Percentiles rank a stretch among this genome's conserved stretches.
Conservation (phyloP, 2,329 filamentous ascomycete species). For the Epicoccum nigrum region DNA sequence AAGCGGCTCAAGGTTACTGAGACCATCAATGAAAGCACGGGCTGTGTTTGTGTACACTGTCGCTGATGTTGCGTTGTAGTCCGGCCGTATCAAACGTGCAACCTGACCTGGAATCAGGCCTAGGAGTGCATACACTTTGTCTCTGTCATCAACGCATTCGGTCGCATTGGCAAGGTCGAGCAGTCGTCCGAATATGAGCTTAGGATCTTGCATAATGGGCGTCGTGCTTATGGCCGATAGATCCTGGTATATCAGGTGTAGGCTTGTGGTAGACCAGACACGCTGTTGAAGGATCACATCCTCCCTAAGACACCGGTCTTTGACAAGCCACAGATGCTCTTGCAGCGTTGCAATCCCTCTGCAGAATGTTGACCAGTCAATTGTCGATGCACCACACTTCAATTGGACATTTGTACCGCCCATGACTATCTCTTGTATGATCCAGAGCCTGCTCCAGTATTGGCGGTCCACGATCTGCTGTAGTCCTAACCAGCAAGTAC, state of each 20-base stretch:
- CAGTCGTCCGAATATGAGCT: conserved; percentile 1
- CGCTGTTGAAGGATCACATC: neutral
- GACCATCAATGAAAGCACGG: neutral
- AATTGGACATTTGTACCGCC: neutral
- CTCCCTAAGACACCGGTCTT: neutral
- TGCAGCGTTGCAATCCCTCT: conserved; percentile 3
- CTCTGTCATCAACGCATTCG: neutral
- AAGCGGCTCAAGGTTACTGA: conserved; percentile 7
- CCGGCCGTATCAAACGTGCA: neutral
- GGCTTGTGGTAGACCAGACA: neutral
- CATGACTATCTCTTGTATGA: conserved; percentile 16
- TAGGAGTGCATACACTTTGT: conserved; percentile 12
- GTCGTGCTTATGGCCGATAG: neutral
- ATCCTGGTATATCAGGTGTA: neutral
- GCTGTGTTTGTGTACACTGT: neutral
- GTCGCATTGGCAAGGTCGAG: conserved; percentile 8
- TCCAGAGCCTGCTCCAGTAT: conserved; percentile 16
- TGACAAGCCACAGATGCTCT: conserved; percentile 8
- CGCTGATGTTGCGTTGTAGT: neutral
- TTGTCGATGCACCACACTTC: neutral
- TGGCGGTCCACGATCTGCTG: conserved; percentile 5
- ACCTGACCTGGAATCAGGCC: neutral
- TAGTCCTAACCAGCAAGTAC: neutral
- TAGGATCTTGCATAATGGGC: neutral
- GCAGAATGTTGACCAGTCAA: conserved; percentile 12